Base-by-base conservation (phyloP, 305 asterid genomes). In the Ruellia speciosa region DNA sequence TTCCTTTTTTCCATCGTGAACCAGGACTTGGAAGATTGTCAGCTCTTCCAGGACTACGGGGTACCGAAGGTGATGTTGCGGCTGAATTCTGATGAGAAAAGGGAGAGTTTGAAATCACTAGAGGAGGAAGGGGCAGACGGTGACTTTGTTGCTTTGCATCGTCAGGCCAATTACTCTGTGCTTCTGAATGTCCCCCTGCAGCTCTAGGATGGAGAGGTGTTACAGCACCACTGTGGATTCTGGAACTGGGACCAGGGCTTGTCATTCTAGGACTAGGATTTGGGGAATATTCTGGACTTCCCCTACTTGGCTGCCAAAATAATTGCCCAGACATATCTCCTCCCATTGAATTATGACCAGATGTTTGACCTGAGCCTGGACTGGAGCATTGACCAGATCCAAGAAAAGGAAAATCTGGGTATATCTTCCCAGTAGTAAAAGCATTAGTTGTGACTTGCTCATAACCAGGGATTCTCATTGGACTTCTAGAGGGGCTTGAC, bases 401-500 rank as follows among this genome's bases (percentile, higher is more conserved):
- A 71, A 82, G 90, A 56, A 85, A 73, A 2, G 83, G 82, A 59
- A 83, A 77, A 63, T 92, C 95, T 14, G 85, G 75, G 74, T 76
- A 75, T 46, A 74, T 72, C 79, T 70, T 88, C 59, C 87, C 95
- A 20, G 73, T 81, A 69, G 80, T 75, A 60, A 78, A 68, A 66
- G 80, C 81, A 63, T 83, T 75, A 69, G 76, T 74, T 19, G 83
- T 28, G 64, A 78, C 77, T 67, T 78, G 94, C 58, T 92, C 97
- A 49, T 61, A 77, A 61, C 87, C 86, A 57, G 70, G 67, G 53
- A 67, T 72, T 82, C 96, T 73, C 80, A 85, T 77, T 18, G 96
- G 96, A 69, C 97, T 89, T 81, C 96, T 78, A 37, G 97, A 93
- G 60, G 99, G 99, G 77, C 99, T 93, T 45, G 97, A 93, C 84